Base-by-base conservation (phyloP, 768 basidiomycete genomes). In the Auricularia sp. region DNA sequence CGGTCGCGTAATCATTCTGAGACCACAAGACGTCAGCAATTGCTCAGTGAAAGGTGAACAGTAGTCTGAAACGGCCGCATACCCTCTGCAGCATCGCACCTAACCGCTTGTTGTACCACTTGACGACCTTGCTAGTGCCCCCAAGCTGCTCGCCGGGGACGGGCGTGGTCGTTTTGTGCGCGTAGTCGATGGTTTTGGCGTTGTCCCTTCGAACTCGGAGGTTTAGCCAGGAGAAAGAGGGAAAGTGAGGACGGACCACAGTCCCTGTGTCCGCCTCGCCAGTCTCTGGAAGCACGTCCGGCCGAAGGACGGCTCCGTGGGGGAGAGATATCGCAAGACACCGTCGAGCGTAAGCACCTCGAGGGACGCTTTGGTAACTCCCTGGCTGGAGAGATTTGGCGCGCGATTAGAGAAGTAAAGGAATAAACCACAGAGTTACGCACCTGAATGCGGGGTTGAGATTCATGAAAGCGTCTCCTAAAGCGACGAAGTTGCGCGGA, bases 381-480 rank as follows among this genome's bases (percentile, higher is more conserved):
- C 56, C 56, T 59, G 23, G 10, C 56, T 59, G 36, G 39, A 59
- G 6, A 59, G 2, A 11, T 59, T 59, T 6, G 16, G 23, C 5
- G 47, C 47, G 21, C 29, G 29, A 2, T 29, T 29, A 29, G 29
- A 29, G 29, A 29, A 29, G 29, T 29, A 29, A 29, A 29, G 29
- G 29, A 29, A 29, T 29, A 21, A 34, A 8, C 14, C 7, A 33
- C 14, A 29, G 8, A 29, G 29, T 29, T 29, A 35, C 56, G 2
- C 56, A 69, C 68, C 67, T 70, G 64, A 62, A 66, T 3, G 66
- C 43, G 14, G 72, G 72, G 44, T 71, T 71, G 5, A 72, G 18
- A 36, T 51, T 51, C 74, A 76, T 72, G 7, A 74, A 69, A 33
- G 74, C 71, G 61, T 77, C 76, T 18, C 76, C 76, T n/a, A 77